A percentile compares a stretch with the other conserved stretches of the same genome.
These are phyloP conservation scores for Diaporthe australafricana DNA, from an alignment of 2,329 filamentous ascomycete species.

Conservation along the genomic window DNA sequence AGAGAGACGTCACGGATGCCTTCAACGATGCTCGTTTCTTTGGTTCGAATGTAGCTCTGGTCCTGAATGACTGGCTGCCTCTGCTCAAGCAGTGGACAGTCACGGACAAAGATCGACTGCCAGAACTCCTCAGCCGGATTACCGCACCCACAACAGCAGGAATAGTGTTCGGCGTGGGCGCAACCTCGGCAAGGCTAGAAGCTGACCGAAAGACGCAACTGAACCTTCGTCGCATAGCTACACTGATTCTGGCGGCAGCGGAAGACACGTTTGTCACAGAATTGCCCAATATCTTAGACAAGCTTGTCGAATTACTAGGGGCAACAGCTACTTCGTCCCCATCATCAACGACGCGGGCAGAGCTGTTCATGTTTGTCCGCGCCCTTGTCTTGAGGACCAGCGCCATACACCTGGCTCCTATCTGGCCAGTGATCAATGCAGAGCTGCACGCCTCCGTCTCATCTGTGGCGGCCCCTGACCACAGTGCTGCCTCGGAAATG, in stretches of 20 bases:
- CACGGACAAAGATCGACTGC: conserved; percentile 87
- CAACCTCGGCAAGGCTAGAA: conserved; percentile 91
- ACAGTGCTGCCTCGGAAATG: conserved; percentile 72
- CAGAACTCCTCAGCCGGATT: conserved; percentile 83
- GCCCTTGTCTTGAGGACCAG: conserved; percentile 84
- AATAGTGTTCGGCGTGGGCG: conserved; percentile 98
- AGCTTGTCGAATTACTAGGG: conserved; percentile 85
- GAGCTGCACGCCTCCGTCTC: conserved; percentile 86
- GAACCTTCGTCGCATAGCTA: conserved; percentile 84
- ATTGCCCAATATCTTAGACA: conserved; percentile 79
- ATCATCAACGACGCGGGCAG: conserved; percentile 87
- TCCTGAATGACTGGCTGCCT: conserved; percentile 82
- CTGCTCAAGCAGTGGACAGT: conserved; percentile 86
- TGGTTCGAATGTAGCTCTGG: conserved; percentile 71
- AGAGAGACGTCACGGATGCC: conserved; percentile 89
- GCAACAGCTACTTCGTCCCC: conserved; percentile 91
- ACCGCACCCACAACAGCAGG: conserved; percentile 90
- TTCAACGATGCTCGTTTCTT: conserved; percentile 94
- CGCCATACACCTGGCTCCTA: conserved; percentile 80
- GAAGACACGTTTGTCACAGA: conserved; percentile 85
- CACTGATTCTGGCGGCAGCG: conserved; percentile 81
- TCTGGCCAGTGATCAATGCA: conserved; percentile 91
- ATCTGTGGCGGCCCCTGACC: conserved; percentile 76
- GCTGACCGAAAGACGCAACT: conserved; percentile 93
- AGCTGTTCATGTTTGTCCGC: conserved; percentile 89